phyloP scores from a whole-genome alignment of 768 basidiomycete genomes.

The Lactarius akahatsu region DNA sequence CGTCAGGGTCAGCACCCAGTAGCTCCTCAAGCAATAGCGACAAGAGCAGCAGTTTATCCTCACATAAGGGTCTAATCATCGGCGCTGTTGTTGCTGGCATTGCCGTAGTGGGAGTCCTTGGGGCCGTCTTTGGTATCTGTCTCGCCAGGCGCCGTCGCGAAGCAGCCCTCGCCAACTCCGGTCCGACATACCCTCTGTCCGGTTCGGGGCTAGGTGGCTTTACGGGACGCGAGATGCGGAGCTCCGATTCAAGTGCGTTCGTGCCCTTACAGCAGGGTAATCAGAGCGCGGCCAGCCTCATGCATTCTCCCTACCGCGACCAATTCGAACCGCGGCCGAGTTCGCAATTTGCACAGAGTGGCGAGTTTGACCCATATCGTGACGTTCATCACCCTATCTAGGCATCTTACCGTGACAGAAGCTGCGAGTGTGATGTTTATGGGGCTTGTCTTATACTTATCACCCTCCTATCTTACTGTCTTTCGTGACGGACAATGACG shows the following conservation, averaged over 20 bases:
- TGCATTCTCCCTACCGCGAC: slow-evolving; percentile 41
- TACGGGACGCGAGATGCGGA: slow-evolving; percentile 39
- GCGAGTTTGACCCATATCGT: slow-evolving; percentile 42
- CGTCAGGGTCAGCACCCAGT: slow-evolving; percentile 40
- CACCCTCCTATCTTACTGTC: background rate
- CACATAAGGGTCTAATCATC: slow-evolving; percentile 47
- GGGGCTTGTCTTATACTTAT: slow-evolving; percentile 10
- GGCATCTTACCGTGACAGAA: slow-evolving; percentile 28
- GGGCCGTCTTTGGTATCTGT: slow-evolving; percentile 53
- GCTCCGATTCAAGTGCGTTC: slow-evolving; percentile 69
- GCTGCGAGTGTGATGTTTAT: slow-evolving; percentile 11
- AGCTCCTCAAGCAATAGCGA: slow-evolving; percentile 30
- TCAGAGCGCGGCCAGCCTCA: slow-evolving; percentile 44
- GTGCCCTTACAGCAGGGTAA: slow-evolving; percentile 68
- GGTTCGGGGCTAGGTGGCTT: slow-evolving; percentile 33
- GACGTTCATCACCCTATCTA: slow-evolving; percentile 33
- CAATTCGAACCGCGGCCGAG: slow-evolving; percentile 30
- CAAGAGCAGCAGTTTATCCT: slow-evolving; percentile 32
- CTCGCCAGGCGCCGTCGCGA: slow-evolving; percentile 52
- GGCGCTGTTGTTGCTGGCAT: slow-evolving; percentile 54
- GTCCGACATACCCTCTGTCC: slow-evolving; percentile 42
- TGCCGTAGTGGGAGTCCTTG: slow-evolving; percentile 50
- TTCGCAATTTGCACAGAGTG: slow-evolving; percentile 32
- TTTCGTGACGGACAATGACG: background rate
- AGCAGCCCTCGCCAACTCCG: slow-evolving; percentile 30